These are phyloP conservation scores for Anisogramma anomala DNA, from an alignment of 2,329 filamentous ascomycete species.

Conservation along the genomic window DNA sequence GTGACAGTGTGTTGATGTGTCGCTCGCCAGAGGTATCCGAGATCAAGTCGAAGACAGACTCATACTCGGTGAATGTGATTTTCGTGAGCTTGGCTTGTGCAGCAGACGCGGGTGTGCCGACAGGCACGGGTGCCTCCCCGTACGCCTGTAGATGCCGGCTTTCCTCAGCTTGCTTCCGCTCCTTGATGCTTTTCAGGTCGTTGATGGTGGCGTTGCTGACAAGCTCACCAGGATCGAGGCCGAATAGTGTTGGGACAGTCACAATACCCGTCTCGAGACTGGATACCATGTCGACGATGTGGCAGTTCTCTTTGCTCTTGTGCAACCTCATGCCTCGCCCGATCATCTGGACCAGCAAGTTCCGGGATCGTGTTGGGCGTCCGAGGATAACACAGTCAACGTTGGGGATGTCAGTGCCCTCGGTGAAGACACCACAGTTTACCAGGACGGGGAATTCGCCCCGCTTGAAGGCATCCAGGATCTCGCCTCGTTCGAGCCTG, in stretches of 20 bases:
- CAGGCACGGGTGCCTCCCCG: slow-evolving; percentile 3
- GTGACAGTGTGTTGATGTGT: slow-evolving; percentile 66
- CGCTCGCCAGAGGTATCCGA: slow-evolving; percentile 67
- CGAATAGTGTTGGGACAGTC: slow-evolving; percentile 84
- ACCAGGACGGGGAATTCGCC: slow-evolving; percentile 76
- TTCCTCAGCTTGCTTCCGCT: slow-evolving; percentile 34
- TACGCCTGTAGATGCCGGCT: slow-evolving; percentile 20
- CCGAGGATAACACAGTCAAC: slow-evolving; percentile 87
- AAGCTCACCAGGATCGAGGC: slow-evolving; percentile 72
- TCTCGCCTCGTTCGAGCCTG: slow-evolving; percentile 53
- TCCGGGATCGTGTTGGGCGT: slow-evolving; percentile 82
- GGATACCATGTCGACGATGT: slow-evolving; percentile 92
- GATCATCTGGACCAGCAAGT: slow-evolving; percentile 94
- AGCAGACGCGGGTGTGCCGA: too few species aligned
- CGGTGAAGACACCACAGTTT: slow-evolving; percentile 93
- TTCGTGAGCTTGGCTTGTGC: slow-evolving; percentile 23
- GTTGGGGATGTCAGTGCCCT: slow-evolving; percentile 95
- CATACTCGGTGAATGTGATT: slow-evolving; percentile 80
- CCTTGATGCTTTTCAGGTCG: slow-evolving; percentile 46
- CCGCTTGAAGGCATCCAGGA: slow-evolving; percentile 63
- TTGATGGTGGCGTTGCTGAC: slow-evolving; percentile 54
- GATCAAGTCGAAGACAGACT: slow-evolving; percentile 82
- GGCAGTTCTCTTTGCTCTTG: slow-evolving; percentile 73
- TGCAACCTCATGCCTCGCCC: slow-evolving; percentile 81
- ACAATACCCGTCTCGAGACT: slow-evolving; percentile 74